A percentile compares a stretch with the other conserved stretches of the same genome.
Conservation (phyloP, 305 asterid genomes). For the Fraxinus baroniana region DNA sequence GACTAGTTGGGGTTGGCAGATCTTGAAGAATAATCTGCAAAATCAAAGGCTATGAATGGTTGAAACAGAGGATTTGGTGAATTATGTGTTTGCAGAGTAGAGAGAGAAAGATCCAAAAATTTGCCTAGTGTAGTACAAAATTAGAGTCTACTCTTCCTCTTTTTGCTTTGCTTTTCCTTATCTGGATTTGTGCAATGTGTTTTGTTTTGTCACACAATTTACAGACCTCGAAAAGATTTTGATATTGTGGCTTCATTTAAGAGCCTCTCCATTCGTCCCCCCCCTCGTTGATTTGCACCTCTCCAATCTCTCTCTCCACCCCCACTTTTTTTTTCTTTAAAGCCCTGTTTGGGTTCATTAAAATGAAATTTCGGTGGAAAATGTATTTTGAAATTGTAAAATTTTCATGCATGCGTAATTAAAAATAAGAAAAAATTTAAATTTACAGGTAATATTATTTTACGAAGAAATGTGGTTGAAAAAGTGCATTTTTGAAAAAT, state of each 20-base stretch:
- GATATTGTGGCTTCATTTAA: constrained; percentile 15
- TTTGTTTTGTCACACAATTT: constrained; percentile 22
- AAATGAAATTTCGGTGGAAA: no score
- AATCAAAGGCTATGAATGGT: constrained; percentile 37
- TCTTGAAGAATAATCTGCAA: constrained; percentile 30
- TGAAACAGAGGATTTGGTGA: constrained; percentile 33
- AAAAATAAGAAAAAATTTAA: no score
- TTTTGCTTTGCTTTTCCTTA: constrained; percentile 9
- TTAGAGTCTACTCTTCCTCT: constrained; percentile 15
- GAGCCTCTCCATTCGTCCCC: constrained; percentile 26
- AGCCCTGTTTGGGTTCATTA: no score
- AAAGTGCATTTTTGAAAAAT: no score
- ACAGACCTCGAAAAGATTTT: constrained; percentile 21
- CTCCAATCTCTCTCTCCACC: background rate
- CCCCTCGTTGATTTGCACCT: constrained; percentile 18
- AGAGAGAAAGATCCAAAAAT: constrained; percentile 24
- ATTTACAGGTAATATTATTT: no score
- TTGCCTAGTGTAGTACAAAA: constrained; percentile 25
- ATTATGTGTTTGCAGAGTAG: constrained; percentile 13
- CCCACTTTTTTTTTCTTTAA: constrained; percentile 7
- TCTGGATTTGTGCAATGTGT: constrained; percentile 29
- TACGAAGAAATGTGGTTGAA: no score
- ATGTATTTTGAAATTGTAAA: no score
- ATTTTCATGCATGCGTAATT: no score
- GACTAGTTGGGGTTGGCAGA: constrained; percentile 28